Evolutionary conservation across 768 basidiomycete genomes (phyloP), one percentile per base, ranked within the genome.

Genomic region (Mrakia blollopis): DNA sequence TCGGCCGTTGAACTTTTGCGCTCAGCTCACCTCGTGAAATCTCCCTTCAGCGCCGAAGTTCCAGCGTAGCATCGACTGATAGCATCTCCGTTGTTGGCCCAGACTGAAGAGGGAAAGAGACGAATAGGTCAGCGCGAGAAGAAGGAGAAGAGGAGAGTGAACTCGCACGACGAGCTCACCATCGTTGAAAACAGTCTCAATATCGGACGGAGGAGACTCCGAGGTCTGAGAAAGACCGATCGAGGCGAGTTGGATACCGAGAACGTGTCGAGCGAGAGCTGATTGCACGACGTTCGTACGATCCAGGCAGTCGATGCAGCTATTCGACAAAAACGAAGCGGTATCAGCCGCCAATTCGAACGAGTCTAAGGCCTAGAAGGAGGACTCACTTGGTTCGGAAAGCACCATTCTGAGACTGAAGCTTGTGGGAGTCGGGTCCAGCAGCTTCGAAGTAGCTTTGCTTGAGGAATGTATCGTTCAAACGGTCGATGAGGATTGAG

Each of bases 31-130:
- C 92, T 89, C 10, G 93, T 94, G 81, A 91, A 95, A 83, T 94
- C 93, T 18, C 92, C 91, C 91, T 93, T 78, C 8, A 52, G 62
- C 6, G 97, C 97, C 37, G 93, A 96, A 0, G 97, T 98, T 30
- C 97, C 96, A 63, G 97, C 92, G 81, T 83, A 83, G 74, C 91
- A 91, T 74, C 91, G 87, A 82, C 92, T 94, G 77, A 97, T 92
- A 8, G 93, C 91, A 82, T 99, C 97, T 0, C 97, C 97, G 80
- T 98, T 98, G 81, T 98, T 97, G 2, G 97, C 97, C 97, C 97
- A 99, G 25, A 93, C 92, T 92, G 78, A 54, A 35, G 16, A 13
- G n/a, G 18, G 18, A 9, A 25, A 21, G 28, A 54, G 21, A 11
- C 44, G 13, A 32, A 1, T 4, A 25, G 35, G 18, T 11, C 32